Evolutionary conservation across 2,329 filamentous ascomycete genomes (phyloP).

Genomic region (Rachicladosporium sp.): DNA sequence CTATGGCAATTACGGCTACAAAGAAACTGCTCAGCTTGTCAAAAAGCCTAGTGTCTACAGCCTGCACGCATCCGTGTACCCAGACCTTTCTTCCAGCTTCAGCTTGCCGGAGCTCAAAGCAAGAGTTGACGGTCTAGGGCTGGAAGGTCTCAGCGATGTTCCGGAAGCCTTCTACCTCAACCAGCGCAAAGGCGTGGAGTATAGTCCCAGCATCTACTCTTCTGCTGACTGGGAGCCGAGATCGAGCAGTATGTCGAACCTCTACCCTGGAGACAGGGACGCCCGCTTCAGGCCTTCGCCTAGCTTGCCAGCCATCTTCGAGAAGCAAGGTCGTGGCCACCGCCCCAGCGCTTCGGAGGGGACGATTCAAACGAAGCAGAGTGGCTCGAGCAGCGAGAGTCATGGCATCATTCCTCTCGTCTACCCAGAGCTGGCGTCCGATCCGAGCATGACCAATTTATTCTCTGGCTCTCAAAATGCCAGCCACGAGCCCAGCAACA

Average conservation of each 20-base stretch:
- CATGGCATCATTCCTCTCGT: conserved; percentile 7
- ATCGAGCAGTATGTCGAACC: neutral
- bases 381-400: conserved; percentile 3
- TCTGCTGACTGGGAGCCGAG: neutral
- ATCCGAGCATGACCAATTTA: conserved; percentile 7
- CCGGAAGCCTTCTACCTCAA: conserved; percentile 12
- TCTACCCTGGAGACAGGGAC: neutral
- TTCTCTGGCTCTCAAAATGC: neutral
- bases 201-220: conserved; percentile 21
- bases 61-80: conserved; percentile 18
- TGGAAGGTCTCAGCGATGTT: conserved; percentile 19
- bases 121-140: conserved; percentile 15
- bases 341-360: conserved; percentile 1
- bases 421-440: conserved; percentile 13
- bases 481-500: neutral
- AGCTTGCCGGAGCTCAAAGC: conserved; percentile 18
- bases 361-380: conserved; percentile 4
- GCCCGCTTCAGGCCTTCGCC: neutral
- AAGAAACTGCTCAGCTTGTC: conserved; percentile 13
- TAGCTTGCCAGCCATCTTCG: neutral
- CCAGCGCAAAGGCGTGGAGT: conserved; percentile 6
- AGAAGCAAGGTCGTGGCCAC: neutral
- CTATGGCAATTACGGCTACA: conserved; percentile 14
- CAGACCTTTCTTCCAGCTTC: conserved; percentile 11
- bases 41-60: conserved; percentile 20